These are phyloP conservation scores for Helotiales sp. DNA, from an alignment of 2,329 filamentous ascomycete species.

Conservation along the genomic window DNA sequence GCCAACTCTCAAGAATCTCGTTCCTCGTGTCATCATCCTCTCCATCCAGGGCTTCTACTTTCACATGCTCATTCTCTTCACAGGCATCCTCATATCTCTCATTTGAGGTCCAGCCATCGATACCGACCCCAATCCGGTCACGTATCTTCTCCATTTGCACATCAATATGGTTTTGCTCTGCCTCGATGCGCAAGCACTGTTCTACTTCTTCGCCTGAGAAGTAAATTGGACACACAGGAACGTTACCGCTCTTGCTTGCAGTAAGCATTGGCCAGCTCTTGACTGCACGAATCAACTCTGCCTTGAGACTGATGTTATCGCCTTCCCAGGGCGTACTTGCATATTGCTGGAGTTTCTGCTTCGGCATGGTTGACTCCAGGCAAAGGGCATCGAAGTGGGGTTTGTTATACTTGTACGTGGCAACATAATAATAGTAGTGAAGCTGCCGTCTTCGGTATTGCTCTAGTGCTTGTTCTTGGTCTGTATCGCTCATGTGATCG, in stretches of 20 bases:
- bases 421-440: conserved; percentile 43
- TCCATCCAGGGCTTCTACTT: conserved; percentile 10
- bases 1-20: conserved; percentile 16
- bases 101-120: conserved; percentile 40
- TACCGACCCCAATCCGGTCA: conserved; percentile 34
- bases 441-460: conserved; percentile 39
- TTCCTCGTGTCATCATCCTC: conserved; percentile 16
- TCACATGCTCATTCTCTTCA: conserved; percentile 17
- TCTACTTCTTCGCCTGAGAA: conserved; percentile 21
- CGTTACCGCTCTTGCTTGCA: conserved; percentile 2
- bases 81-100: conserved; percentile 35
- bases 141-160: conserved; percentile 33
- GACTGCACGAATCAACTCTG: conserved; percentile 34
- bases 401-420: conserved; percentile 37
- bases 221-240: conserved; percentile 11
- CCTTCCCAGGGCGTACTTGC: conserved; percentile 42
- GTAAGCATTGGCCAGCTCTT: conserved; percentile 35
- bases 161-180: conserved; percentile 32
- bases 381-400: conserved; percentile 39
- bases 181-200: conserved; percentile 13
- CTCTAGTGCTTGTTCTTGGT: conserved; percentile 34
- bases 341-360: conserved; percentile 35
- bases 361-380: conserved; percentile 33
- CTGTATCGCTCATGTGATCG: conserved; percentile 28
- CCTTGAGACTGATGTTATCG: conserved; percentile 39